These are phyloP conservation scores for Diaporthe sp. DNA, from an alignment of 2,329 filamentous ascomycete genomes.

Conservation along the genomic window DNA sequence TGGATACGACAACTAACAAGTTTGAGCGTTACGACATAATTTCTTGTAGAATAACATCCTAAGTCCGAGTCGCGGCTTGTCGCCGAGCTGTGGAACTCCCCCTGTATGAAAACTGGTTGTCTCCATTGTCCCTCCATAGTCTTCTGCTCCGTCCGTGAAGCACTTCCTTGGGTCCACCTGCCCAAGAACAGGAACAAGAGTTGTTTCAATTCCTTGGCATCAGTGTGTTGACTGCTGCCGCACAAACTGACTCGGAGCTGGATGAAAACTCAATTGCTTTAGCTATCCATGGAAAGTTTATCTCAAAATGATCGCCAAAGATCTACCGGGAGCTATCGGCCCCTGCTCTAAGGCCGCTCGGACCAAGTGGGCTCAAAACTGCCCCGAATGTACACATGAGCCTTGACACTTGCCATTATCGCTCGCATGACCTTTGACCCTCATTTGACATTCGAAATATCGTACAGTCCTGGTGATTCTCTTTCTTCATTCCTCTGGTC, in stretches of 20 bases:
- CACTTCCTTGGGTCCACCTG: not conserved
- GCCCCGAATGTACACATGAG: not conserved
- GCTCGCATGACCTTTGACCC: not conserved
- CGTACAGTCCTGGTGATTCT: too few relatives aligned
- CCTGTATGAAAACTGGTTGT: not conserved
- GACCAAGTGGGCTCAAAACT: not conserved
- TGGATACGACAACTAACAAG: too few relatives aligned
- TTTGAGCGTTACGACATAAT: too few relatives aligned
- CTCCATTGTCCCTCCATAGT: not conserved
- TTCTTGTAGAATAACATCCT: not conserved
- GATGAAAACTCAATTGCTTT: too few relatives aligned
- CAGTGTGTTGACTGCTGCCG: not conserved
- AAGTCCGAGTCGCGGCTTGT: too few relatives aligned
- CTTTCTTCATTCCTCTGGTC: too few relatives aligned
- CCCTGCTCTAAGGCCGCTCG: not conserved
- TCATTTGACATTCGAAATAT: not conserved
- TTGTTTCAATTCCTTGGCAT: too few relatives aligned
- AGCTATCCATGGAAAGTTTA: not conserved
- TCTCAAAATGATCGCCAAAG: not conserved
- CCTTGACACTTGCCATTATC: not conserved
- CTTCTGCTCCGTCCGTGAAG: too few relatives aligned
- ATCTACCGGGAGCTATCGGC: too few relatives aligned
- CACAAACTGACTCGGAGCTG: not conserved
- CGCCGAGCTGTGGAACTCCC: not conserved
- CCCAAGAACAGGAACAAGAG: too few relatives aligned